These are phyloP conservation scores for Fusarium azukiicola DNA, from an alignment of 2,329 filamentous ascomycete genomes.

Conservation along the genomic window DNA sequence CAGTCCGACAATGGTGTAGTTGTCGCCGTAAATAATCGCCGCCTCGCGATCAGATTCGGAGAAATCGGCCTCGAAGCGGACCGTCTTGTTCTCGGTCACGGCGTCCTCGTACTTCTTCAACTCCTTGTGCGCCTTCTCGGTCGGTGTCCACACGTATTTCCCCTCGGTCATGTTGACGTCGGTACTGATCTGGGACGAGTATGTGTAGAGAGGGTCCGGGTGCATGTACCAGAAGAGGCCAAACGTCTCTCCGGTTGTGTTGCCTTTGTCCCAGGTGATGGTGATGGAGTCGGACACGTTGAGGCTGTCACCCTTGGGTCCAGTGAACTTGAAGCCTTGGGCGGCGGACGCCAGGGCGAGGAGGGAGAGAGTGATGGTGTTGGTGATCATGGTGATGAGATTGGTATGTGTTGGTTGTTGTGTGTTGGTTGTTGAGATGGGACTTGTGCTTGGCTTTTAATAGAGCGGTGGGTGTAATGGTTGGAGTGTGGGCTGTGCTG, in stretches of 20 bases:
- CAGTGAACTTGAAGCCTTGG: slow-evolving; percentile 7
- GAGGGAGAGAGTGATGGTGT: not conserved
- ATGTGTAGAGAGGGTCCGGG: not conserved
- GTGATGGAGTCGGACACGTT: not conserved
- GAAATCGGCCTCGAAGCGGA: not conserved
- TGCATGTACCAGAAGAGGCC: slow-evolving; percentile 3
- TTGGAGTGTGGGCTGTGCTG: not conserved
- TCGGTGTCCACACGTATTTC: not conserved
- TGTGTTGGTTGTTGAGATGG: not conserved
- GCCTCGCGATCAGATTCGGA: not conserved
- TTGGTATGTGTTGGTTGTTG: not conserved
- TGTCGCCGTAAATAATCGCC: not conserved
- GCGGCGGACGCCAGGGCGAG: not conserved
- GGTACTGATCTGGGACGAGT: not conserved
- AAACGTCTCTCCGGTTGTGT: not conserved
- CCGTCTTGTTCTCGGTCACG: not conserved
- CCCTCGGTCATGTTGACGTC: not conserved
- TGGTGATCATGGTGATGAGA: not conserved
- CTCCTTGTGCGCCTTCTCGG: not conserved
- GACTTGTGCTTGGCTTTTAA: not conserved
- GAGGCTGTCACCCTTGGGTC: not conserved
- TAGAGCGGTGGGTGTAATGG: not conserved
- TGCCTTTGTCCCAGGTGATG: slow-evolving; percentile 1
- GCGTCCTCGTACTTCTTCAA: not conserved
- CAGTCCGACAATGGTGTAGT: not conserved